Base-by-base conservation (phyloP, 169 alveolate genomes). In the Besnoitia besnoiti region DNA sequence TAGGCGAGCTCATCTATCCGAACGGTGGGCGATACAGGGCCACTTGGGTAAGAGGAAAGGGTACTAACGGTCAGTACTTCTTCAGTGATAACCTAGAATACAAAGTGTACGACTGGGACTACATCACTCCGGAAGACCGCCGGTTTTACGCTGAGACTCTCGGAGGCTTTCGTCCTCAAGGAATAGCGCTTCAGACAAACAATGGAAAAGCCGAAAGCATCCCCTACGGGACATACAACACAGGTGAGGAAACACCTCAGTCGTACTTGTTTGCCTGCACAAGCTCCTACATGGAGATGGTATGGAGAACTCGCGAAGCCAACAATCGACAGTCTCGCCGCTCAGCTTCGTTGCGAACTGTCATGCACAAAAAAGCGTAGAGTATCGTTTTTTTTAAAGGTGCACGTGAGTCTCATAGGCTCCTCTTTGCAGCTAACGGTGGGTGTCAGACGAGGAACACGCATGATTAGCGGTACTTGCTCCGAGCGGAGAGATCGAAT, bases 11-110 rank as follows among this genome's bases (percentile, higher is more conserved):
- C 21, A 96, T 97, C 33, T 97, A 95, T 87, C 98, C 98, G 27
- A 96, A 96, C 67, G 97, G 97, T 7, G 96, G 96, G 39, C 89
- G 96, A 77, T 97, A 95, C 90, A 94, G 93, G n/a, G 98, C 98
- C 51, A 94, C 95, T n/a, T 97, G 98, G 98, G 96, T 95, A n/a
- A 90, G 96, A 61, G 98, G 98, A 14, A 95, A 90, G 85, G 90
- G 96, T 10, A 75, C 73, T 39, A 90, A 73, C 33, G 93, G 93
- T 0, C 35, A 59, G 90, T 90, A 90, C 39, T 47, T 75, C 55
- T 90, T 90, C 55, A 90, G 49, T 46, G 93, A 90, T 79, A 85
- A 84, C 84, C 73, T 90, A 42, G 76, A 85, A 30, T 90, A 90
- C 93, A 85, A 90, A 50, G 67, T 80, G 84, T 49, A 80, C 40